phyloP scores from a whole-genome alignment of 495 filamentous ascomycete genomes.

The Penicillium atrosanguineum region DNA sequence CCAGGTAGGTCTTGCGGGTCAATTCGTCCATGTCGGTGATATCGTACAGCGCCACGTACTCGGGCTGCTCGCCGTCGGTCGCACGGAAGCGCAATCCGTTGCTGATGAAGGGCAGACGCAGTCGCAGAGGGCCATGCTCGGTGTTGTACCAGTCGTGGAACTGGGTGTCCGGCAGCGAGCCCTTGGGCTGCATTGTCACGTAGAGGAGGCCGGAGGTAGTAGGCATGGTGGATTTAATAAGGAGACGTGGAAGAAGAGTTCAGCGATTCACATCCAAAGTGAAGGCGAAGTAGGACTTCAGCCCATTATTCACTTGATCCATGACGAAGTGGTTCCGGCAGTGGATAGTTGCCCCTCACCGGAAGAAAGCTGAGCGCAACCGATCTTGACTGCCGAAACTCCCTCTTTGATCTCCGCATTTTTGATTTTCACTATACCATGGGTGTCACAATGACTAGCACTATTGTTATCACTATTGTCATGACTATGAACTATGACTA shows the following conservation, averaged over 20 bases:
- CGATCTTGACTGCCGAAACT: slow-evolving; percentile 25
- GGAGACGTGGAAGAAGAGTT: neutral
- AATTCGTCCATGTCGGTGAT: slow-evolving; percentile 70
- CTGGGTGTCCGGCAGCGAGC: slow-evolving; percentile 59
- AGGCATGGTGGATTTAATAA: slow-evolving; percentile 29
- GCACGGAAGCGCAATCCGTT: slow-evolving; percentile 79
- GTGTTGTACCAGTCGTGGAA: slow-evolving; percentile 93
- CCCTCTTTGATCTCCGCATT: neutral
- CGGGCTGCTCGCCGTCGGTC: slow-evolving; percentile 54
- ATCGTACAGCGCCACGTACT: slow-evolving; percentile 78
- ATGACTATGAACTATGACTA: too few relatives aligned
- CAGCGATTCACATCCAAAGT: neutral
- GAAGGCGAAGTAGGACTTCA: neutral
- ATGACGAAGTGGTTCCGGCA: neutral
- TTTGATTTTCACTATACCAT: neutral
- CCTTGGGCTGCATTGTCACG: slow-evolving; percentile 73
- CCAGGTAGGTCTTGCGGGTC: slow-evolving; percentile 61
- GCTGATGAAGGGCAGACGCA: slow-evolving; percentile 67
- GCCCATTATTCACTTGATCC: neutral
- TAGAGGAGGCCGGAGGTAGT: slow-evolving; percentile 64
- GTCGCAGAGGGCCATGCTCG: slow-evolving; percentile 76
- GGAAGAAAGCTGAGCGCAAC: slow-evolving; percentile 26
- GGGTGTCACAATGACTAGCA: too few relatives aligned
- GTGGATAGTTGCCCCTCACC: slow-evolving; percentile 15
- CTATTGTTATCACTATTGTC: too few relatives aligned